phyloP scores from a whole-genome alignment of 73 alveolate genomes.

The Stentor coeruleus region DNA sequence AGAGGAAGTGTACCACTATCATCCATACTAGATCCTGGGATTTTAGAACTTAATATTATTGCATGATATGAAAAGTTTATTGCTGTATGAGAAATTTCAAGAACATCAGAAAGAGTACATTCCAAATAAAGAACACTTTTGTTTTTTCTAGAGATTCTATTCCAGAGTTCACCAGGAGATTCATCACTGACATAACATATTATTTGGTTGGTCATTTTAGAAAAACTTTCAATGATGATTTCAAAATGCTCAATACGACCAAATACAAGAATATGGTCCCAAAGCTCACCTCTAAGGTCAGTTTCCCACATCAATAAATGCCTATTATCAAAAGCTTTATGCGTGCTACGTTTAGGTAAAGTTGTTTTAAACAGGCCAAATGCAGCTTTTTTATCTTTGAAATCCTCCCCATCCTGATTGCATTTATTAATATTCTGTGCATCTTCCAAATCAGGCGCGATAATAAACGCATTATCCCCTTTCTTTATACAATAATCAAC shows the following conservation, averaged over 20 bases:
- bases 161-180: conserved; percentile 50
- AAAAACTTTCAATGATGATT: conserved; percentile 45
- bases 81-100: conserved; percentile 54
- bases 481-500: conserved; percentile 35
- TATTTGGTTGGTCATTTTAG: conserved; percentile 46
- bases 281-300: conserved; percentile 35
- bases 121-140: conserved; percentile 41
- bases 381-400: neutral
- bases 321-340: neutral
- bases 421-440: conserved; percentile 38
- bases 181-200: conserved; percentile 55
- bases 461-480: conserved; percentile 59
- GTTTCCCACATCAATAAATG: conserved; percentile 46
- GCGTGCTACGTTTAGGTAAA: neutral
- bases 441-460: conserved; percentile 47
- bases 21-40: conserved; percentile 48
- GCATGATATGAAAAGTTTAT: conserved; percentile 51
- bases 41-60: conserved; percentile 48
- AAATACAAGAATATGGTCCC: conserved; percentile 50
- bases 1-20: conserved; percentile 56
- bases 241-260: conserved; percentile 55
- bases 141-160: conserved; percentile 36
- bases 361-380: neutral
- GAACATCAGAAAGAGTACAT: conserved; percentile 50
- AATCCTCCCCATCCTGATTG: neutral